Percentiles rank a stretch among this genome's conserved stretches.
Conservation (phyloP, 140 eudicot species). For the Anethum foeniculum region DNA sequence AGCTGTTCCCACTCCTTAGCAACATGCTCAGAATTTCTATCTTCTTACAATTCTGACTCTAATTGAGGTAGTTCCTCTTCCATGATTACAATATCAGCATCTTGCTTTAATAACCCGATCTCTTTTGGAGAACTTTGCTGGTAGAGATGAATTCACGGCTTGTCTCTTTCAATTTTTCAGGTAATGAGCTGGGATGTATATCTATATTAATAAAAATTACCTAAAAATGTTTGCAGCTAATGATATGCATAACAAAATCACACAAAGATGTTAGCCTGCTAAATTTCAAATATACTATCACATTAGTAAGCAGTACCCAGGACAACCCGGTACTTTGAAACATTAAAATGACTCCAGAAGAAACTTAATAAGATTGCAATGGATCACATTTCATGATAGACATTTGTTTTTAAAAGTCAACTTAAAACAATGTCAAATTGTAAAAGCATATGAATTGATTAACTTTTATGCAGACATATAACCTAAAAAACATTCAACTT, state of each 20-base stretch:
- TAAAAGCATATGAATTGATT: neutral
- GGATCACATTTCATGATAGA: neutral
- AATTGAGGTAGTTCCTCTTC: conserved; percentile 14
- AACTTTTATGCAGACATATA: neutral
- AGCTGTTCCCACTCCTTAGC: conserved; percentile 30
- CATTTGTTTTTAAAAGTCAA: neutral
- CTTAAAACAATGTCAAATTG: neutral
- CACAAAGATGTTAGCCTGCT: neutral
- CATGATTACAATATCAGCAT: neutral
- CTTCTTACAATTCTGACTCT: conserved; percentile 10
- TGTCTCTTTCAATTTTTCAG: conserved; percentile 38
- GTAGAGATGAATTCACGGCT: conserved; percentile 30
- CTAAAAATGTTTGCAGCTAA: neutral
- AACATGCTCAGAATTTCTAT: conserved; percentile 9
- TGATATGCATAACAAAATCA: neutral
- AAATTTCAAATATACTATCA: neutral
- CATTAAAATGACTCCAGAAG: neutral
- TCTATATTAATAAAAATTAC: conserved; percentile 9
- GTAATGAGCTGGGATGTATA: conserved; percentile 46
- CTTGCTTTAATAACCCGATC: conserved; percentile 5
- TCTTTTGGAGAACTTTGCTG: conserved; percentile 11
- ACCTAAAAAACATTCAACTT: neutral
- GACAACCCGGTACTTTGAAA: neutral
- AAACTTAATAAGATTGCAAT: neutral
- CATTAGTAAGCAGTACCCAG: neutral